A percentile compares a stretch with the other conserved stretches of the same genome.
These are phyloP conservation scores for Globisporangium iwayamae DNA, from an alignment of 352 stramenopile species.

Conservation along the genomic window DNA sequence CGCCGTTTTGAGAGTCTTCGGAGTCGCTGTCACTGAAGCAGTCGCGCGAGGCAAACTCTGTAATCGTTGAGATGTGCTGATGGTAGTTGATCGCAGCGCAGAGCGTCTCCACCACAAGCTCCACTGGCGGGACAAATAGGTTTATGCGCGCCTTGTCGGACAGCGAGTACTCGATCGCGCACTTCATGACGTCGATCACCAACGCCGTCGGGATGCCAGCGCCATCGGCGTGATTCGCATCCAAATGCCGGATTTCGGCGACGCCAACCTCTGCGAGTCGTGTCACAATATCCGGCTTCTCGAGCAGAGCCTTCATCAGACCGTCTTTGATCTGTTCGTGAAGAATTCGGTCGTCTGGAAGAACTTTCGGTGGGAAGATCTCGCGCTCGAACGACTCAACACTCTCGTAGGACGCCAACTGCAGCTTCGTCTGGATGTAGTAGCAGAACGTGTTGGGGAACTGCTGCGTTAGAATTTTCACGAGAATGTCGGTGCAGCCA, in stretches of 20 bases:
- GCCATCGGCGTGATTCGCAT: slow-evolving; percentile 45
- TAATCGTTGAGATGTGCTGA: slow-evolving; percentile 71
- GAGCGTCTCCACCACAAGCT: slow-evolving; percentile 51
- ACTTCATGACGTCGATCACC: slow-evolving; percentile 55
- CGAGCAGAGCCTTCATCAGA: slow-evolving; percentile 44
- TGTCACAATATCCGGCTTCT: slow-evolving; percentile 41
- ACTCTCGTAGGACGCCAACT: slow-evolving; percentile 72
- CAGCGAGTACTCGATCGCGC: slow-evolving; percentile 50
- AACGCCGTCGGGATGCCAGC: slow-evolving; percentile 45
- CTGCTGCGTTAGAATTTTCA: slow-evolving; percentile 59
- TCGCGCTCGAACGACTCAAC: slow-evolving; percentile 66
- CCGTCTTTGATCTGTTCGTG: slow-evolving; percentile 56
- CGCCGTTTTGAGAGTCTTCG: slow-evolving; percentile 37
- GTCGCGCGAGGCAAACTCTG: slow-evolving; percentile 61
- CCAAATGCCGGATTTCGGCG: slow-evolving; percentile 61
- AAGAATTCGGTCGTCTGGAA: slow-evolving; percentile 46
- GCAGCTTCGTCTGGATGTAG: slow-evolving; percentile 61
- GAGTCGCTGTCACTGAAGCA: slow-evolving; percentile 79
- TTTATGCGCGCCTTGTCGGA: slow-evolving; percentile 36
- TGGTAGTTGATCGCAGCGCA: slow-evolving; percentile 77
- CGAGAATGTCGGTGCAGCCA: slow-evolving; percentile 62
- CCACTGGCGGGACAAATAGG: slow-evolving; percentile 42
- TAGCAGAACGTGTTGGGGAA: slow-evolving; percentile 80
- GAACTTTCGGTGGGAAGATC: slow-evolving; percentile 50
- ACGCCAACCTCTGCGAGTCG: slow-evolving; percentile 54